Evolutionary conservation across 2,329 filamentous ascomycete species (phyloP).

Genomic region (Alternaria gaisen): DNA sequence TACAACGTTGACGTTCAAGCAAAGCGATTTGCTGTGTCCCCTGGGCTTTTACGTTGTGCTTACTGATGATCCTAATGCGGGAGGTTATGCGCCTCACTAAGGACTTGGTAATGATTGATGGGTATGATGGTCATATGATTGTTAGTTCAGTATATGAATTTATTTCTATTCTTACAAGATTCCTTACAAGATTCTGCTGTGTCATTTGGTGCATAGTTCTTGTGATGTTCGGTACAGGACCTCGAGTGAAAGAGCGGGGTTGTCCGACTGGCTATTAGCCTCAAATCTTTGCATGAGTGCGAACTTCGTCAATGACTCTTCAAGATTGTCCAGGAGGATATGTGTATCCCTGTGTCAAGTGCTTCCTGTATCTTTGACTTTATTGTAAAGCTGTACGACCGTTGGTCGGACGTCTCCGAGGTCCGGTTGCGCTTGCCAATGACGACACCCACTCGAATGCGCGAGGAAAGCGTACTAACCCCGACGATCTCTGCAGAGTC

Average conservation of each 20-base stretch:
- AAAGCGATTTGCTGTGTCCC: constrained; percentile 33
- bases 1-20: constrained; percentile 32
- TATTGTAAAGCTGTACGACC: too few species aligned
- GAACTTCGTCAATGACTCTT: background rate
- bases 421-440: background rate
- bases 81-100: background rate
- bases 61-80: constrained; percentile 30
- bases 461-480: background rate
- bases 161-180: background rate
- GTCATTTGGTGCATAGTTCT: background rate
- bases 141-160: background rate
- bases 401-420: background rate
- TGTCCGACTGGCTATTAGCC: background rate
- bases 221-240: background rate
- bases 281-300: background rate
- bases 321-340: background rate
- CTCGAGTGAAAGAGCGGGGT: background rate
- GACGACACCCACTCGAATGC: background rate
- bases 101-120: background rate
- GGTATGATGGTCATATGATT: background rate
- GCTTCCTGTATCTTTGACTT: background rate
- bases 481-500: background rate
- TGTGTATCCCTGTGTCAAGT: too few species aligned
- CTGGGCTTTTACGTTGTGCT: constrained; percentile 39
- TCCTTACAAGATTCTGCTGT: background rate